Conservation (phyloP, 345 rosid genomes). For the Microthlaspi erraticum region DNA sequence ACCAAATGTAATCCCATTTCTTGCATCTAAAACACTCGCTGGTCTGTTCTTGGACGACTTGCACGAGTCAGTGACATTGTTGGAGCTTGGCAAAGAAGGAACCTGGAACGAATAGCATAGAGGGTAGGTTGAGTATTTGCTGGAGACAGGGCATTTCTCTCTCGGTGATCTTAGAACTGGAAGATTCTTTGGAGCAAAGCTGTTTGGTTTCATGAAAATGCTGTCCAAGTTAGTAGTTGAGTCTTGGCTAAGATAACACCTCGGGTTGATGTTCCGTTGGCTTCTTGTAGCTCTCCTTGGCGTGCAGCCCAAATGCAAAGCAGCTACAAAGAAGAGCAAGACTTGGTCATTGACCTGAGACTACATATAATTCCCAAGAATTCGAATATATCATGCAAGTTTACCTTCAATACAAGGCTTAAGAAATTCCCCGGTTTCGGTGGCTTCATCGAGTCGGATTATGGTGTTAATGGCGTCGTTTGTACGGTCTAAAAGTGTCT, state of each 20-base stretch:
- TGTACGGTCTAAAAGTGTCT: constrained; percentile 79
- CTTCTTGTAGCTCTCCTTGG: constrained; percentile 94
- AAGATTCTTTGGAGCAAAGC: constrained; percentile 32
- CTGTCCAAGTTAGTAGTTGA: constrained; percentile 29
- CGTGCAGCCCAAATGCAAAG: constrained; percentile 87
- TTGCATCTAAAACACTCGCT: constrained; percentile 20
- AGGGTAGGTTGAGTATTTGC: constrained; percentile 40
- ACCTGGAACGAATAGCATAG: constrained; percentile 30
- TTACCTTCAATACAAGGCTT: constrained; percentile 98
- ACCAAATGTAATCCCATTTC: constrained; percentile 18
- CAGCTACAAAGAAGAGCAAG: constrained; percentile 60
- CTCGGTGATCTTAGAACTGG: constrained; percentile 5
- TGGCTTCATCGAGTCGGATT: constrained; percentile 83
- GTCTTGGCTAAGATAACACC: constrained; percentile 67
- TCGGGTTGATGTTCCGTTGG: constrained; percentile 80
- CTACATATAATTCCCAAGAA: neutral
- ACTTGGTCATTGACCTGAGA: constrained; percentile 20
- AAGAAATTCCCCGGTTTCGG: constrained; percentile 77
- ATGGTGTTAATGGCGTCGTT: constrained; percentile 90
- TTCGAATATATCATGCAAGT: neutral
- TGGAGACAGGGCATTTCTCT: constrained; percentile 31
- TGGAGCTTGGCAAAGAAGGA: constrained; percentile 29
- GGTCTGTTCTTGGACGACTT: constrained; percentile 34
- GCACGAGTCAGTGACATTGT: constrained; percentile 11
- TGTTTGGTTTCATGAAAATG: constrained; percentile 52